Evolutionary conservation across 2,329 filamentous ascomycete genomes (phyloP).

Genomic region (Fusarium chuoi): DNA sequence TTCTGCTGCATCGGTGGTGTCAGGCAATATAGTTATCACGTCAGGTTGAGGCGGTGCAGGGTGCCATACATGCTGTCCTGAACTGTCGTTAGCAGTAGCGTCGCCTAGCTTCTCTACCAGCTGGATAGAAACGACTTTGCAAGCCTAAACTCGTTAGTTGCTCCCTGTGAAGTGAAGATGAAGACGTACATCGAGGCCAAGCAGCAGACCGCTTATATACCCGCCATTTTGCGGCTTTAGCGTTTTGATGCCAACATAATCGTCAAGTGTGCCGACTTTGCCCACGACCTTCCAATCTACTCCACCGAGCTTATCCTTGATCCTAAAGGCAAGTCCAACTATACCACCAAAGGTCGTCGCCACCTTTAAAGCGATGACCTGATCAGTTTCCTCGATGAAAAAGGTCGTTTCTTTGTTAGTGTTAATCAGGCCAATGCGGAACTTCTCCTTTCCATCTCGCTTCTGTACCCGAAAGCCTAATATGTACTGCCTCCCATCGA

Average conservation of each 20-base stretch:
- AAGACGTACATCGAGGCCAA: conserved; percentile 21
- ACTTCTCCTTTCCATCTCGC: fast-evolving
- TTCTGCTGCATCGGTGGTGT: fast-evolving
- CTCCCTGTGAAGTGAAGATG: fast-evolving
- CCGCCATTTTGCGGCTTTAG: not conserved
- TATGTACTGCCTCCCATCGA: not conserved
- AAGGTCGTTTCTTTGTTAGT: not conserved
- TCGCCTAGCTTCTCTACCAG: not conserved
- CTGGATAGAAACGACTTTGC: not conserved
- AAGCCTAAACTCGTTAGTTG: not conserved
- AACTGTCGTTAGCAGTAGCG: fast-evolving
- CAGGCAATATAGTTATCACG: not conserved
- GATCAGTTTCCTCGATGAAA: not conserved
- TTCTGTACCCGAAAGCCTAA: not conserved
- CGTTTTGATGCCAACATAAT: not conserved
- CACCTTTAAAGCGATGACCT: not conserved
- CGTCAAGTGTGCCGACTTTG: fast-evolving
- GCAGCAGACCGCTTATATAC: not conserved
- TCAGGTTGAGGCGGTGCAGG: not conserved
- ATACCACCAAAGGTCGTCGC: not conserved
- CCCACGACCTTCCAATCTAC: not conserved
- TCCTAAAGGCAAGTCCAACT: not conserved
- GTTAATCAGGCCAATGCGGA: not conserved
- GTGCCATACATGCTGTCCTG: not conserved
- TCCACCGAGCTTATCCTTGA: not conserved